These are phyloP conservation scores for Sporisorium reilianum DNA, from an alignment of 1,284 basidiomycete genomes.

Conservation along the genomic window DNA sequence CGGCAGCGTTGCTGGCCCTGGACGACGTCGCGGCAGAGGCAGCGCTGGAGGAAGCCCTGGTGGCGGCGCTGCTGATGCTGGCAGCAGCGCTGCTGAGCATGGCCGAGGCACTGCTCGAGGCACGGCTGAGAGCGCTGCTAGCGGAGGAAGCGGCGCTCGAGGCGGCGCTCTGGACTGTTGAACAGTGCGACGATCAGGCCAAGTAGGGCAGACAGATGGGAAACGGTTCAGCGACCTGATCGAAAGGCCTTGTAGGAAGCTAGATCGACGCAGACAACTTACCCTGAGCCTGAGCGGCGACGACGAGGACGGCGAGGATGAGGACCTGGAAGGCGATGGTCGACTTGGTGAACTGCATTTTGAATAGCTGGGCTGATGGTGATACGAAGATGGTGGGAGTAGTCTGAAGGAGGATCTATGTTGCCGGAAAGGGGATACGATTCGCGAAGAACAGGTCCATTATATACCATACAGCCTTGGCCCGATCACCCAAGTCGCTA, in stretches of 20 bases:
- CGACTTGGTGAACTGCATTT: conserved; percentile 40
- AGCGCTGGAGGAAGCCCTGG: background rate
- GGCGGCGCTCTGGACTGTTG: too few species aligned
- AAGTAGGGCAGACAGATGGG: too few species aligned
- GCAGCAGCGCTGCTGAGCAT: background rate
- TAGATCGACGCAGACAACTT: conserved; percentile 5
- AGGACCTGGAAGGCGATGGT: conserved; percentile 34
- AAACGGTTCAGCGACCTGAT: background rate
- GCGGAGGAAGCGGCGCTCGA: too few species aligned
- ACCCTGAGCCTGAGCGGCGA: conserved; percentile 34
- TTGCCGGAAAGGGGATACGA: background rate
- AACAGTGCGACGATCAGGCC: too few species aligned
- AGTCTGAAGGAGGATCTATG: too few species aligned
- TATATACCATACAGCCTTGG: background rate
- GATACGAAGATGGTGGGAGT: too few species aligned
- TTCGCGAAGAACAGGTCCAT: too few species aligned
- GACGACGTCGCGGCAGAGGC: too few species aligned
- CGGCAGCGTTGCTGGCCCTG: background rate
- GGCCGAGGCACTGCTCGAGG: background rate
- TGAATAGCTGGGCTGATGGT: background rate
- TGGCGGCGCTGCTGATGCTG: background rate
- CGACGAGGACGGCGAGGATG: conserved; percentile 36
- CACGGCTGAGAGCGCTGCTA: conserved; percentile 1
- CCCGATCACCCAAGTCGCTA: too few species aligned
- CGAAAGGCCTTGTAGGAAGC: background rate